A percentile compares a stretch with the other conserved stretches of the same genome.
Evolutionary conservation across 176 grass and related monocot species (phyloP).

Genomic region (maize (Zea mays)): DNA sequence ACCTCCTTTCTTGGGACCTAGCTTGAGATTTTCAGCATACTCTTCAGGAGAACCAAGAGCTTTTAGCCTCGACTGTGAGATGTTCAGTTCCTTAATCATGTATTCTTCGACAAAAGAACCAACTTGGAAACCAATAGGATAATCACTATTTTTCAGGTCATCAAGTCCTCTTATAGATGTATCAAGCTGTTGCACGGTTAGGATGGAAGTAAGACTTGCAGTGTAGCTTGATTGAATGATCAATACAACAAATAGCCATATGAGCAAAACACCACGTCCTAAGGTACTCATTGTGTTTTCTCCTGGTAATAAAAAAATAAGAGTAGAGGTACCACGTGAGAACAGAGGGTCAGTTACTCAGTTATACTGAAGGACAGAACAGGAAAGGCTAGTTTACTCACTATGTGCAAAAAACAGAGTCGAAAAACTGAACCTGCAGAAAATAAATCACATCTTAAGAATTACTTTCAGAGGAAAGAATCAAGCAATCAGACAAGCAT

Average conservation of each 20-base stretch:
- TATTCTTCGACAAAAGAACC: conserved; percentile 90
- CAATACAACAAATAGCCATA: conserved; percentile 96
- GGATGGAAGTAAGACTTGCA: conserved; percentile 93
- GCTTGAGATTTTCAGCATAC: conserved; percentile 60
- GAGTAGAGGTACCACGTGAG: conserved; percentile 16
- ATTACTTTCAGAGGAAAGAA: conserved; percentile 30
- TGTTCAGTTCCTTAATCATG: conserved; percentile 77
- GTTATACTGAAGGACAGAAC: conserved; percentile 13
- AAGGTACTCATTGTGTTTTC: conserved; percentile 78
- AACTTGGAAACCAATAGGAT: conserved; percentile 79
- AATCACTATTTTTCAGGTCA: conserved; percentile 59
- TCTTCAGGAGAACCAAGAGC: conserved; percentile 69
- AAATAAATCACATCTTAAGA: conserved; percentile 25
- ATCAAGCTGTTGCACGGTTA: conserved; percentile 86
- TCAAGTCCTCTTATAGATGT: conserved; percentile 78
- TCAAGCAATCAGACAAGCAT: neutral
- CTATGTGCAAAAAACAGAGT: conserved; percentile 98
- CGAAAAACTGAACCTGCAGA: conserved; percentile 96
- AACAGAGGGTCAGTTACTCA: conserved; percentile 12
- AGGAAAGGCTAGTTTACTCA: conserved; percentile 56
- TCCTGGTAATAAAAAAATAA: conserved; percentile 45
- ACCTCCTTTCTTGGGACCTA: conserved; percentile 72
- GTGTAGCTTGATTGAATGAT: conserved; percentile 97
- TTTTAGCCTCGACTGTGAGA: conserved; percentile 62
- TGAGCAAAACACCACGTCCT: conserved; percentile 76